Base-by-base conservation (phyloP, 1,139 yeast genomes). In the Kodamaea suecica region DNA sequence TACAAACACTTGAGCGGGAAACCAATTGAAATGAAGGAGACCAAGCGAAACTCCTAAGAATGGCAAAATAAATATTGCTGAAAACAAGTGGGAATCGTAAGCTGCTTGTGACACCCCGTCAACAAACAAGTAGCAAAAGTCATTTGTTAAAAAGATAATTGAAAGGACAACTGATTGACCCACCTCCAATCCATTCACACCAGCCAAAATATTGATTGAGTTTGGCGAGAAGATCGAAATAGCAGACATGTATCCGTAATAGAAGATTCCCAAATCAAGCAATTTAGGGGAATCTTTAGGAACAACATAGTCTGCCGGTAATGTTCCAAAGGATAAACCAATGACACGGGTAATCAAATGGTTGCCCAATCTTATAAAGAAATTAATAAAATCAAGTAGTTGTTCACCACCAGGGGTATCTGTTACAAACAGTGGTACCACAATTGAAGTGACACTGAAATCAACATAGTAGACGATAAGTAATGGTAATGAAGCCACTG, bases 181-280 rank as follows among this genome's bases (percentile, higher is more conserved):
- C 9, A 88, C 97, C 59, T 92, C 99, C 29, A 92, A 69, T 0
- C 99, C 99, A 56, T 92, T 92, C 36, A 92, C 77, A 3, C 99
- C 99, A 0, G 99, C 99, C 31, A 90, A 68, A 37, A 92, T 92
- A 57, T 92, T 92, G 59, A 92, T 90, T n/a, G 97, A 84, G 56
- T 92, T 92, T 17, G 99, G 97, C 47, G 97, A 84, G 55, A 92
- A 92, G 31, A 92, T 90, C 4, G 95, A 82, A 36, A 92, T 78
- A 0, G 95, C 74, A 0, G 86, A 86, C 98, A 92, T 92, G 65
- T 92, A 92, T 14, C 65, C 66, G 55, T 92, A 92, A 63, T 92
- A 92, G 29, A 84, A 62, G 23, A 70, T 59, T 1, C 97, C 96
- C 41, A 92, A 67, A 57, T 92, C 94, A 25, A 92, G 63, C 29